Evolutionary conservation across 164 flowering plant species (phyloP), one percentile per base, ranked within the genome.

Genomic region (Dillenia turbinata): DNA sequence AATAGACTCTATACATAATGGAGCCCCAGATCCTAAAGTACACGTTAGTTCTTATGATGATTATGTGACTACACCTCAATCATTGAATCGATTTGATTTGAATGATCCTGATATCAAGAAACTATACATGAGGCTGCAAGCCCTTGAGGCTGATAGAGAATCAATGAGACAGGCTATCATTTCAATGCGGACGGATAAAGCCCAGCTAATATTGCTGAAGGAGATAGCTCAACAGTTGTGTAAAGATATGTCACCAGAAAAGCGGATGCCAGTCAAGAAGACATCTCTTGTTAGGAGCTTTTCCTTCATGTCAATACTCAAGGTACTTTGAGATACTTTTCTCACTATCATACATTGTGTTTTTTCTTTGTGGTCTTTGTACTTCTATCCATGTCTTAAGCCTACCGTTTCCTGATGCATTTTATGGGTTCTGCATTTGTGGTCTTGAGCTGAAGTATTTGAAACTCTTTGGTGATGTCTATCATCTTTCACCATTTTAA

Each of bases 91-190:
- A 44, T 65, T 70, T 59, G 87, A 88, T 64, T 43, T 71, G 9
- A 79, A 63, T 49, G 97, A 90, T 67, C 82, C 85, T 8, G 97
- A 92, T 66, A 69, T 95, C 59, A 81, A 78, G 78, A 95, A 90
- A 80, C 84, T 95, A 16, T 89, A 83, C 73, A 65, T 67, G 76
- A 80, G 97, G 76, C 91, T 92, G 74, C 97, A 95, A 57, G 89
- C 88, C n/a, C 97, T 95, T 59, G 99, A 95, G 74, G 97, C 96
- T 40, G 99, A 95, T 57, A 81, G 91, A 73, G 99, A 95, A 68
- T 90, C 97, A 44, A 84, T 95, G 97, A 84, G 85, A 79, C 97
- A 90, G 77, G 80, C 90, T 19, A 71, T 95, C 46, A 77, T 86
- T 58, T 86, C 96, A 14, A 88, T 95, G 96, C 78, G 92, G 43